phyloP scores from a whole-genome alignment of 257 asterid genomes.

The Solanum rostratum region DNA sequence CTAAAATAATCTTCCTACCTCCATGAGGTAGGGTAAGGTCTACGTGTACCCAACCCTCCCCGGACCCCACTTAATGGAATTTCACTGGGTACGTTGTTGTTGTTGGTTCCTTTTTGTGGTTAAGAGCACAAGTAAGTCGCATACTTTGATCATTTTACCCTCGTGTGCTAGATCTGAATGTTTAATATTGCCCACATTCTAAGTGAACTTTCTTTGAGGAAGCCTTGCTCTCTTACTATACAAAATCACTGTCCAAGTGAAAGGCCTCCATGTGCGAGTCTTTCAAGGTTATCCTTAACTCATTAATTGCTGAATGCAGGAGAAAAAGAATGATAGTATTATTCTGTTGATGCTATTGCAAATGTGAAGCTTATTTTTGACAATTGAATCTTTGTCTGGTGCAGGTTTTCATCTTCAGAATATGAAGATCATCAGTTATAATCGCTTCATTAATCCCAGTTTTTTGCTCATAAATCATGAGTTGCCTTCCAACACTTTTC shows the following conservation, averaged over 20 bases:
- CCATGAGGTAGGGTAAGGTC: too few relatives aligned
- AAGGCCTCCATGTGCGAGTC: neutral
- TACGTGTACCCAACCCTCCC: too few relatives aligned
- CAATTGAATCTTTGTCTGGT: neutral
- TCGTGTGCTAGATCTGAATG: neutral
- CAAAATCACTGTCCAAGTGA: neutral
- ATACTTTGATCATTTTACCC: neutral
- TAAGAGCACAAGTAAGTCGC: neutral
- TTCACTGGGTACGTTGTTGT: too few relatives aligned
- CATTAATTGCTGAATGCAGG: neutral
- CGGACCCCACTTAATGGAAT: too few relatives aligned
- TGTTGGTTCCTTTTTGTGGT: neutral
- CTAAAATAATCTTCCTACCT: too few relatives aligned
- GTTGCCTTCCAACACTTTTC: slow-evolving; percentile 36
- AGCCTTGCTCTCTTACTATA: neutral
- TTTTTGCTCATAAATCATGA: slow-evolving; percentile 43
- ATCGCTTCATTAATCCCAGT: slow-evolving; percentile 47
- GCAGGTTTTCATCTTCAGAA: slow-evolving; percentile 21
- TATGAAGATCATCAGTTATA: slow-evolving; percentile 49
- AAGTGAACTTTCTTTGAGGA: neutral
- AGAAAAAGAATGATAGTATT: neutral
- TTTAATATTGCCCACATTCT: neutral
- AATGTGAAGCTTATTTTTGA: neutral
- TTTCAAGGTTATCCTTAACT: neutral
- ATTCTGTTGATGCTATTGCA: neutral